Conservation (phyloP, 495 filamentous ascomycete species). For the Xylaria curta region DNA sequence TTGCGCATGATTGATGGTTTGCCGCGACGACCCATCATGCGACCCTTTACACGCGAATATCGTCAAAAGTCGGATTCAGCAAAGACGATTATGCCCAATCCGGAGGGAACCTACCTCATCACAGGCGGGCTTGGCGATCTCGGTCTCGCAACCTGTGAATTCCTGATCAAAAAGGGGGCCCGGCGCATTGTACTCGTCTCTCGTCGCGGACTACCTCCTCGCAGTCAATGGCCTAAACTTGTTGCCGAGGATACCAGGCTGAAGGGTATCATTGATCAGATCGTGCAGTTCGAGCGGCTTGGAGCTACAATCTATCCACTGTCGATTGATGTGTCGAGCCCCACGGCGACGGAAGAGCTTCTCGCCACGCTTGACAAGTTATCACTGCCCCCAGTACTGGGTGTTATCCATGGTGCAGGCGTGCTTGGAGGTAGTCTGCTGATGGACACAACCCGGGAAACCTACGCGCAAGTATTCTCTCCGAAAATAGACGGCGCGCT, state of each 20-base stretch:
- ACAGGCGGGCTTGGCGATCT: conserved; percentile 54
- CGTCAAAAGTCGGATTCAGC: conserved; percentile 30
- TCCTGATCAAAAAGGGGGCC: conserved; percentile 48
- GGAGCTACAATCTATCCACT: conserved; percentile 37
- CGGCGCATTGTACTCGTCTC: conserved; percentile 49
- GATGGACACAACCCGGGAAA: conserved; percentile 41
- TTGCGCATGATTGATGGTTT: conserved; percentile 46
- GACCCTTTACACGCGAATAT: conserved; percentile 35
- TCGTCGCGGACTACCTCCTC: conserved; percentile 27
- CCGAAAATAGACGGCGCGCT: conserved; percentile 51
- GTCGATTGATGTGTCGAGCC: conserved; percentile 35
- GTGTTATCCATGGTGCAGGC: conserved; percentile 57
- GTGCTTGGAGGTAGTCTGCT: conserved; percentile 49
- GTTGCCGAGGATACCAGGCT: not conserved
- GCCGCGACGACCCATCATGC: conserved; percentile 39
- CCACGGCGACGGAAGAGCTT: conserved; percentile 28
- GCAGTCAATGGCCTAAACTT: conserved; percentile 32
- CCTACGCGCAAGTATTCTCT: conserved; percentile 38
- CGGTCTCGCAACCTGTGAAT: conserved; percentile 46
- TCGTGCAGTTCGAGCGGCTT: conserved; percentile 35
- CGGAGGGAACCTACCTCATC: conserved; percentile 53
- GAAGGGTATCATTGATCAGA: conserved; percentile 26
- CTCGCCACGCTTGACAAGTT: conserved; percentile 28
- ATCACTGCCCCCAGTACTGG: conserved; percentile 41
- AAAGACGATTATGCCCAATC: conserved; percentile 31